Base-by-base conservation (phyloP, 139 green algal genomes). In the Gonium pectorale region DNA sequence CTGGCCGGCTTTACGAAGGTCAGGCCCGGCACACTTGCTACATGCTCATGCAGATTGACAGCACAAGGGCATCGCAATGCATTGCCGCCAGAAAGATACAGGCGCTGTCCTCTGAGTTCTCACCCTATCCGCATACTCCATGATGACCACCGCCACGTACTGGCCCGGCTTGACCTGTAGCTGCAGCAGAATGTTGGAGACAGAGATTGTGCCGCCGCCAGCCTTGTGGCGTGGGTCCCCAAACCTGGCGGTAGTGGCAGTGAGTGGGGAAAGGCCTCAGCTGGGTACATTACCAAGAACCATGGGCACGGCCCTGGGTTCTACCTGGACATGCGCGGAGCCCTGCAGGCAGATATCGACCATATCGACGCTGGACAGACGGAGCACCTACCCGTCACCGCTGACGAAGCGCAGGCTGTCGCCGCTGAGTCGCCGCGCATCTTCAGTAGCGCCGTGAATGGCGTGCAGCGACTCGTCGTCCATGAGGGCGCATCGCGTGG, bases 101-200 rank as follows among this genome's bases (percentile, higher is more conserved):
- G n/a, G n/a, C 49, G 49, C 49, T 17, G 49, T 56, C 49, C 49
- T 56, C 49, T n/a, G n/a, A n/a, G n/a, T n/a, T 64, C 77, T 51
- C 49, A 85, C 79, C 79, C 64, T 56, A 64, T 85, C 79, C 33
- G 79, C 79, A n/a, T 85, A 85, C 79, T 85, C 79, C 79, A 85
- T 85, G 35, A 85, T 85, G 15, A 85, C 79, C 63, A 85, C 79
- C 37, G 79, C 79, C 27, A 85, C 64, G 64, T 78, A 85, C 44
- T 85, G 79, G 13, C 46, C 49, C 15, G 79, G 79, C 63, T 85
- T 85, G 46, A 85, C 79, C 64, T 85, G 79, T 33, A 85, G 64
- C 64, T 85, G 79, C 79, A 85, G 63, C 79, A 85, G 49, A 46
- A 85, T 85, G 46, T 85, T 85, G 33, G 56, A 73, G 17, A 85